Percentiles rank a stretch among this genome's conserved stretches.
Evolutionary conservation across 768 basidiomycete species (phyloP).

Genomic region (Kwoniella dejecticola): DNA sequence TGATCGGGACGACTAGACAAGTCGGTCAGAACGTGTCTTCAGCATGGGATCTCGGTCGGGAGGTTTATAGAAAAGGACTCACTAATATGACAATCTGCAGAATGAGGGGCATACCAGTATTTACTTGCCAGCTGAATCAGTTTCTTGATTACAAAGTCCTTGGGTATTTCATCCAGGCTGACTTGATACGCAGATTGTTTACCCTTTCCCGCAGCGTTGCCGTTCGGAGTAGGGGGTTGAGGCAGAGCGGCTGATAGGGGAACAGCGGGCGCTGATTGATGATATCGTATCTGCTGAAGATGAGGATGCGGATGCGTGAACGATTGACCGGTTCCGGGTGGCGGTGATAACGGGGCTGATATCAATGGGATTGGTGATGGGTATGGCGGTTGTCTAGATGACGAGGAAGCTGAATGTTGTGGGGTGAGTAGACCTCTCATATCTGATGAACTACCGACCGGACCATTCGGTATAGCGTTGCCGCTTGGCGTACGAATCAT

Average conservation of each 20-base stretch:
- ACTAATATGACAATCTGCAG: slow-evolving; percentile 22
- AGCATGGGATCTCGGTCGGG: not conserved
- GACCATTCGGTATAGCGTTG: not conserved
- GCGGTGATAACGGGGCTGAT: slow-evolving; percentile 10
- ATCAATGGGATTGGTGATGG: slow-evolving; percentile 9
- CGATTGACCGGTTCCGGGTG: not conserved
- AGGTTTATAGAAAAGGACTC: slow-evolving; percentile 5
- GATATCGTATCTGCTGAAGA: not conserved
- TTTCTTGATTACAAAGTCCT: slow-evolving; percentile 24
- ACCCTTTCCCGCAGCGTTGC: no score
- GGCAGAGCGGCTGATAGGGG: not conserved
- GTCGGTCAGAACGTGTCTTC: not conserved
- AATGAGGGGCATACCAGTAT: slow-evolving; percentile 22
- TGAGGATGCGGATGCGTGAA: no score
- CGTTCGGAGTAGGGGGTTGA: not conserved
- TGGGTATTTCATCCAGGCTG: slow-evolving; percentile 23
- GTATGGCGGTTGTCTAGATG: slow-evolving; percentile 7
- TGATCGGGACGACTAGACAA: slow-evolving; percentile 14
- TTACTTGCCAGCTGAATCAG: slow-evolving; percentile 16
- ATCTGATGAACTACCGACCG: not conserved
- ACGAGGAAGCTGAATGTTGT: slow-evolving; percentile 10
- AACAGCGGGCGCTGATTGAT: slow-evolving; percentile 17
- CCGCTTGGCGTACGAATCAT: not conserved
- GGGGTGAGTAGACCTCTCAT: slow-evolving; percentile 12
- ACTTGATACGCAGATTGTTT: slow-evolving; percentile 14